Percentiles rank a stretch among this genome's conserved stretches.
These are phyloP conservation scores for Astrothelium subdiscretum DNA, from an alignment of 495 filamentous ascomycete species.

Conservation along the genomic window DNA sequence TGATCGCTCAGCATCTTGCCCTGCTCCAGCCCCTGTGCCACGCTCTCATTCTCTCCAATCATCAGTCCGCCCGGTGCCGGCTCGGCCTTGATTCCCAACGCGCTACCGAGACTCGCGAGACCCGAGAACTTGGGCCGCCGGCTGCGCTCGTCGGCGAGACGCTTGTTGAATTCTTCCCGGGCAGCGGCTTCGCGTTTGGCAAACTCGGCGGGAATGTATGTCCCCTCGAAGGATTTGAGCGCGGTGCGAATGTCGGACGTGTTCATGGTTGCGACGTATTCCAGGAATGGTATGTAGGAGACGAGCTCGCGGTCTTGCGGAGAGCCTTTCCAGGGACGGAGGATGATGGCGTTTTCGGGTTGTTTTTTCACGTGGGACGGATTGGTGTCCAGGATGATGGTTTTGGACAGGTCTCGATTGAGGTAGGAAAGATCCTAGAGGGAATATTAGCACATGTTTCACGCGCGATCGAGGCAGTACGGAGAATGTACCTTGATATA, in stretches of 20 bases:
- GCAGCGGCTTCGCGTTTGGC: constrained; percentile 75
- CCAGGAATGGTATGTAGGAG: constrained; percentile 82
- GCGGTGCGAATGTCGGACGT: constrained; percentile 72
- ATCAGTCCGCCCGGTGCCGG: constrained; percentile 27
- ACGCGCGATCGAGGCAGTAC: not conserved
- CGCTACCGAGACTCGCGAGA: constrained; percentile 44
- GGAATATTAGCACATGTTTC: no score
- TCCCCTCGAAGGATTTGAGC: constrained; percentile 78
- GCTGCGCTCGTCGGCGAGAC: constrained; percentile 57
- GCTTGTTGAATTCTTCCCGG: constrained; percentile 65
- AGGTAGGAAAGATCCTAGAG: constrained; percentile 83
- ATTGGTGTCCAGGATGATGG: constrained; percentile 84
- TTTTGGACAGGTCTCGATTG: constrained; percentile 88
- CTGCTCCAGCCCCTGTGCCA: constrained; percentile 62
- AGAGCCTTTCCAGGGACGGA: constrained; percentile 81
- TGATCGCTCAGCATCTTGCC: constrained; percentile 94
- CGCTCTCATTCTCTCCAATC: constrained; percentile 53
- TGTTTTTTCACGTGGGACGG: constrained; percentile 68
- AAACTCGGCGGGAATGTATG: constrained; percentile 77
- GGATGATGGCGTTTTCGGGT: constrained; percentile 85
- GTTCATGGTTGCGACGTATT: constrained; percentile 91
- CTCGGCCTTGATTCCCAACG: constrained; percentile 61
- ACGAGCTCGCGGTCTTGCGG: constrained; percentile 74
- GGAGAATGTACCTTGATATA: constrained; percentile 70
- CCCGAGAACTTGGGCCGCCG: constrained; percentile 46